A percentile compares a stretch with the other conserved stretches of the same genome.
phyloP scores from a whole-genome alignment of 139 green algal species.

The Edaphochlamys debaryana region DNA sequence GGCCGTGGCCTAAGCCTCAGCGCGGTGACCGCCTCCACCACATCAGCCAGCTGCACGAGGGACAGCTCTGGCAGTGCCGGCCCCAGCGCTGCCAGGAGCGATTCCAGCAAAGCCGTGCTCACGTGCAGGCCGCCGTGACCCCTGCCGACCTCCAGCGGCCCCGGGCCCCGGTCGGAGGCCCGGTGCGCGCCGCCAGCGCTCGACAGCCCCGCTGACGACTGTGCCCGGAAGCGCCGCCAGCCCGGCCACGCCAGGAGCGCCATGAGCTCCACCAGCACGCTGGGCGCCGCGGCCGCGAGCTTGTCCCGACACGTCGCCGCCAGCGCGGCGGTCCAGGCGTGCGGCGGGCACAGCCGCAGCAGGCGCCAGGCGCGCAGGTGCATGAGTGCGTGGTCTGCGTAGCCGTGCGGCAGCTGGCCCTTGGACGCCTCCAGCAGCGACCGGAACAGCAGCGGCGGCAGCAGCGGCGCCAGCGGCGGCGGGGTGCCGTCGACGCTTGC shows the following conservation, averaged over 20 bases:
- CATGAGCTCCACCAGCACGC: constrained; percentile 3
- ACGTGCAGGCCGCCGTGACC: neutral
- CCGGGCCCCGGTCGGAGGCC: neutral
- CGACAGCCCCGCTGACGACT: neutral
- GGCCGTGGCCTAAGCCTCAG: too few species aligned
- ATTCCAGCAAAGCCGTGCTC: neutral
- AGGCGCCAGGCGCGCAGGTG: constrained; percentile 33
- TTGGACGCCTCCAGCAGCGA: constrained; percentile 10
- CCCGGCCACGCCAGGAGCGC: constrained; percentile 18
- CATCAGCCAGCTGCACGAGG: too few species aligned
- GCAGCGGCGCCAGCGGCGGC: neutral
- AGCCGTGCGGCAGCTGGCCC: constrained; percentile 2
- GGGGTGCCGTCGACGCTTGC: too few species aligned
- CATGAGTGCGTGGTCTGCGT: constrained; percentile 17
- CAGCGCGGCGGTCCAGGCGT: constrained; percentile 1
- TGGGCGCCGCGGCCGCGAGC: neutral
- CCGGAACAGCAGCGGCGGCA: neutral
- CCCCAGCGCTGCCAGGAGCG: neutral
- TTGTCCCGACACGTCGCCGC: neutral
- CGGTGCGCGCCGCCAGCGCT: neutral
- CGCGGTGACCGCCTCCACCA: too few species aligned
- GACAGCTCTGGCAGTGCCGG: too few species aligned
- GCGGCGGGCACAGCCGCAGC: constrained; percentile 5
- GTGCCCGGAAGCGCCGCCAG: neutral
- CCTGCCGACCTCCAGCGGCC: neutral